Percentiles rank a stretch among this genome's conserved stretches.
Evolutionary conservation across 208 protist genomes (phyloP).

Genomic region (Crithidia mellificae): DNA sequence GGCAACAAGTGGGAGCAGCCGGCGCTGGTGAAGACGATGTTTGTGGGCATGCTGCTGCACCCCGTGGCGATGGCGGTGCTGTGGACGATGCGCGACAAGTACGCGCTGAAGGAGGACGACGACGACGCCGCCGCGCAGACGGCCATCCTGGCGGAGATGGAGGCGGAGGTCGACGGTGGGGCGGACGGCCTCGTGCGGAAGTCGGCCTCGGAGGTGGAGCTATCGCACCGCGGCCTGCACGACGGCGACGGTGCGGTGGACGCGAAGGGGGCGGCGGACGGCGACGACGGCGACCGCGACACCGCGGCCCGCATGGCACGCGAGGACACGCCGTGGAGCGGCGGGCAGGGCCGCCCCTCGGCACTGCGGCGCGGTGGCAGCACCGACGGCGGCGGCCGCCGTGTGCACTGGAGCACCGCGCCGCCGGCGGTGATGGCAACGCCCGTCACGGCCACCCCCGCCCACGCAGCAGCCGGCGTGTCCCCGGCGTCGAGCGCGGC

Average conservation of each 20-base stretch:
- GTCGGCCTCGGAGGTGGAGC: slow-evolving; percentile 17
- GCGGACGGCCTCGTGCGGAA: slow-evolving; percentile 4
- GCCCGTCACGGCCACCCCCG: no score
- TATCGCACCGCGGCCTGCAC: slow-evolving; percentile 11
- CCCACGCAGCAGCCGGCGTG: neutral
- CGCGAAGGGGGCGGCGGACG: no score
- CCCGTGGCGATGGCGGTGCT: slow-evolving; percentile 27
- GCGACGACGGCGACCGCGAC: neutral
- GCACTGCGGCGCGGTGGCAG: no score
- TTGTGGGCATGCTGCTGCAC: slow-evolving; percentile 27
- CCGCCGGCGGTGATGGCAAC: no score
- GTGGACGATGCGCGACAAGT: slow-evolving; percentile 27
- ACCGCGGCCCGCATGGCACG: neutral
- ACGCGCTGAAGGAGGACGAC: slow-evolving; percentile 22
- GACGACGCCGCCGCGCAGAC: neutral
- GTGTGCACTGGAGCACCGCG: no score
- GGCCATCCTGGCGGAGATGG: neutral
- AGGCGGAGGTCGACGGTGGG: neutral
- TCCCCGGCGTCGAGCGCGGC: slow-evolving; percentile 4
- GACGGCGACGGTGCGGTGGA: neutral
- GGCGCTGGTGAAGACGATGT: slow-evolving; percentile 39
- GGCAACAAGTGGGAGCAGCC: slow-evolving; percentile 49
- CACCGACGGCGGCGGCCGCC: no score
- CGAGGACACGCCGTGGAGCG: slow-evolving; percentile 26
- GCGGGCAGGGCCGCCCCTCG: slow-evolving; percentile 1